Evolutionary conservation across 139 green algal species (phyloP), one percentile per base, ranked within the genome.

Genomic region (Picochlorum sp.): DNA sequence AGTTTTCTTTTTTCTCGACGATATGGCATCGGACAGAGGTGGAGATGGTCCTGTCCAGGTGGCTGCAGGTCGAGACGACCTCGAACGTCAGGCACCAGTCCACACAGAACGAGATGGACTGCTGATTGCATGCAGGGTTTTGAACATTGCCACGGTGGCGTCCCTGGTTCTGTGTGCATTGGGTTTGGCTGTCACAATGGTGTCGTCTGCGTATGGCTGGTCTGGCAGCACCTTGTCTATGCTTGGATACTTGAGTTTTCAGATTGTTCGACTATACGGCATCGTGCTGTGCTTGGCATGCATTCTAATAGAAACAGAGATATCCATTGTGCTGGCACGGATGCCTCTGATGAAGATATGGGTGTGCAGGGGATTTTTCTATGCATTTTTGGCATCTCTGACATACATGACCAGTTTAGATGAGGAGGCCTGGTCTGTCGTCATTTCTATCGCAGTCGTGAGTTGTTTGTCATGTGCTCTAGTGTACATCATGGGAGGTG

Each of bases 251-350:
- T 41, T 41, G 34, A 41, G 34, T 6, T 41, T 65, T 16, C 70
- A 76, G 49, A 44, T 67, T 4, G 46, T 81, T 47, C 58, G 75
- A 18, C 4, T 80, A n/a, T 80, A 72, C 54, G 75, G 67, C 44
- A 69, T 80, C 8, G 20, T 30, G 7, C 63, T 71, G 7, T 58
- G 64, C 2, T 26, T 61, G 7, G 24, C 65, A 0, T 14, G 65
- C 15, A 41, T 67, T 15, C 52, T 81, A 23, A 59, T 82, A 30
- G 75, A 82, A 57, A 64, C 73, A 1, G 75, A 82, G 62, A 74
- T 59, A 49, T 56, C 56, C 14, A 59, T 66, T 41, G 50, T 81
- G 3, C 26, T 78, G 26, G 23, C 57, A 16, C 26, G 67, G 18
- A 58, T 66, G 20, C 67, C 67, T 5, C 58, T 77, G 9, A 32